phyloP scores from a whole-genome alignment of 2,329 filamentous ascomycete genomes.

The Lecanicillium sp. region DNA sequence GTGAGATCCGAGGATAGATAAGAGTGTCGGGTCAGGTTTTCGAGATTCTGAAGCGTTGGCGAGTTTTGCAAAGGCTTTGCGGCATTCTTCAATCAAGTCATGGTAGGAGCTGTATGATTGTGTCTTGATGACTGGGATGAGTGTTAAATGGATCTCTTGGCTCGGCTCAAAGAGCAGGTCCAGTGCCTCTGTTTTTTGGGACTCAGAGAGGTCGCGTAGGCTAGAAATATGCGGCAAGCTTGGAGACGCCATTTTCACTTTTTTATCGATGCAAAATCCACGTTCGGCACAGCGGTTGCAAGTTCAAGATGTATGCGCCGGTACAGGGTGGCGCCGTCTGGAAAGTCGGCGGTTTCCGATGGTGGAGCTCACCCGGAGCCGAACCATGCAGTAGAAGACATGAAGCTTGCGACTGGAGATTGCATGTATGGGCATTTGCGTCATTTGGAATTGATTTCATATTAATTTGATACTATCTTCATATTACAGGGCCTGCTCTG shows the following conservation, averaged over 20 bases:
- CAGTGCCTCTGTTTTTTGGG: slow-evolving; percentile 52
- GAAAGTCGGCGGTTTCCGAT: slow-evolving; percentile 11
- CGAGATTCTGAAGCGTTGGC: slow-evolving; percentile 49
- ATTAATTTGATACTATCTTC: no score
- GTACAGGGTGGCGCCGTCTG: slow-evolving; percentile 5
- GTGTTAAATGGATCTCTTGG: slow-evolving; percentile 63
- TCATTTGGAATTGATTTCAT: no score
- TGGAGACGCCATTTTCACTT: slow-evolving; percentile 1
- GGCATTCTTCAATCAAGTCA: slow-evolving; percentile 62
- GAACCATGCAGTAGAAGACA: not conserved
- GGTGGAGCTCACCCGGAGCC: not conserved
- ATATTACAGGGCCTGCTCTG: no score
- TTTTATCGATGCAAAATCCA: not conserved
- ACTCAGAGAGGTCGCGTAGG: slow-evolving; percentile 50
- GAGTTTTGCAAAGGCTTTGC: slow-evolving; percentile 55
- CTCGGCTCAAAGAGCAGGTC: slow-evolving; percentile 84
- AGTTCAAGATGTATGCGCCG: not conserved
- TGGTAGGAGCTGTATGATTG: slow-evolving; percentile 59
- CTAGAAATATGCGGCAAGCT: slow-evolving; percentile 50
- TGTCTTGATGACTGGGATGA: slow-evolving; percentile 58
- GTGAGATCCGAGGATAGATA: slow-evolving; percentile 72
- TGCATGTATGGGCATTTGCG: not conserved
- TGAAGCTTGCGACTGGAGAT: no score
- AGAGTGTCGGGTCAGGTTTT: slow-evolving; percentile 48
- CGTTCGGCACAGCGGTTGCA: not conserved